These are phyloP conservation scores for Colletotrichum tanaceti DNA, from an alignment of 2,329 filamentous ascomycete species.

Conservation along the genomic window DNA sequence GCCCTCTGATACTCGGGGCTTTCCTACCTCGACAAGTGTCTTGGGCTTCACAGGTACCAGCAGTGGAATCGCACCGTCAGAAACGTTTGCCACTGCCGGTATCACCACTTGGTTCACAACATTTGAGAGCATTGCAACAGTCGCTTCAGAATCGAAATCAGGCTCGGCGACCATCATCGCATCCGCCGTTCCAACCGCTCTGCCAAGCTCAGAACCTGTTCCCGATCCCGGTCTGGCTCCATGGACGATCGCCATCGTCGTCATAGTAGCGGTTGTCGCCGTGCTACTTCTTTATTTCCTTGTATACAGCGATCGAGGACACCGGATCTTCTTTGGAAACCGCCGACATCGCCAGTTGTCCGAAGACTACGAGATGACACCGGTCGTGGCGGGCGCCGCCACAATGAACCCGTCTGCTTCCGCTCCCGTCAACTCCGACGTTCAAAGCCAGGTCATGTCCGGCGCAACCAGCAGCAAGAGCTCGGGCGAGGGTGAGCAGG, in stretches of 20 bases:
- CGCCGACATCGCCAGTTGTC: slow-evolving; percentile 33
- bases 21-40: not conserved
- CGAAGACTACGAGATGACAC: slow-evolving; percentile 40
- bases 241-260: slow-evolving; percentile 47
- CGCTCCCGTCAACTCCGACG: not conserved
- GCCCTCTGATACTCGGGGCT: not conserved
- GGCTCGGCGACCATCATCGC: slow-evolving; percentile 6
- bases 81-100: not conserved
- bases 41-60: not conserved
- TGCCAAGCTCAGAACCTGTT: slow-evolving; percentile 12
- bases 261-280: slow-evolving; percentile 44
- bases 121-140: not conserved
- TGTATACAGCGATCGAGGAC: slow-evolving; percentile 42
- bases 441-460: slow-evolving; percentile 3
- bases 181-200: slow-evolving; percentile 20
- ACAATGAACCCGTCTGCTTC: slow-evolving; percentile 1
- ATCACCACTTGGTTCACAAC: not conserved
- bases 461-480: slow-evolving; percentile 30
- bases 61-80: not conserved
- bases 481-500: slow-evolving; percentile 43
- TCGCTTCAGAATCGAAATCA: not conserved
- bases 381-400: slow-evolving; percentile 5
- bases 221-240: slow-evolving; percentile 40
- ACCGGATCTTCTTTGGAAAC: slow-evolving; percentile 19
- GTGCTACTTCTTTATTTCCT: slow-evolving; percentile 42